Evolutionary conservation across 164 flowering plant species (phyloP), one percentile per base, ranked within the genome.

Genomic region (Brasenia schreberi): DNA sequence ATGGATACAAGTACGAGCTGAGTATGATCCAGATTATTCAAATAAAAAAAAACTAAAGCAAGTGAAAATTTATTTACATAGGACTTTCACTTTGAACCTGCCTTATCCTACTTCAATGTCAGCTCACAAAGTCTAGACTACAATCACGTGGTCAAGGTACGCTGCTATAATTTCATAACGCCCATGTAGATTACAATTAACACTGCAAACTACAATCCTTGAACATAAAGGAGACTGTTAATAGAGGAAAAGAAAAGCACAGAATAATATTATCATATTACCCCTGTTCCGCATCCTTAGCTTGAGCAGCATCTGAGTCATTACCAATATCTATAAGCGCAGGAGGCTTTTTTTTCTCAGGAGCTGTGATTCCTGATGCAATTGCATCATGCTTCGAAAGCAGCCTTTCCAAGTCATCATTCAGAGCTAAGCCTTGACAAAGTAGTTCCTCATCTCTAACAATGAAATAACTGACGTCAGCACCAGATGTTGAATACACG

Each of bases 331-430:
- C 84, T 0, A 81, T 83, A 63, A 85, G 83, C 27, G 82, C 77
- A 60, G 63, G 63, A 60, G 63, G 27, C 63, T 60, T 60, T 60
- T 18, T 18, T 67, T 85, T 83, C 67, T 80, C 90, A n/a, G 59
- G 53, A 68, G 64, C 64, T 62, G 75, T 39, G 65, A 74, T 79
- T 72, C 95, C 96, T 52, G 89, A 86, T 73, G 90, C 81, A 75
- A 91, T 80, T 33, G 87, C 69, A 78, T 94, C 95, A 69, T 91
- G 96, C 77, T 84, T 91, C 59, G 83, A 85, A 59, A 94, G 75
- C 49, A 89, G 66, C 19, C 88, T 87, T 81, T 94, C 91, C 86
- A 94, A 76, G 74, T 94, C 99, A 84, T 94, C 99, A 82, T 90
- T 94, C 77, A 94, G 70, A 43, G 90, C 87, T 56, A 94, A 67